These are phyloP conservation scores for Zoysia japonica DNA, from an alignment of 176 grass and related monocot species.

Conservation along the genomic window DNA sequence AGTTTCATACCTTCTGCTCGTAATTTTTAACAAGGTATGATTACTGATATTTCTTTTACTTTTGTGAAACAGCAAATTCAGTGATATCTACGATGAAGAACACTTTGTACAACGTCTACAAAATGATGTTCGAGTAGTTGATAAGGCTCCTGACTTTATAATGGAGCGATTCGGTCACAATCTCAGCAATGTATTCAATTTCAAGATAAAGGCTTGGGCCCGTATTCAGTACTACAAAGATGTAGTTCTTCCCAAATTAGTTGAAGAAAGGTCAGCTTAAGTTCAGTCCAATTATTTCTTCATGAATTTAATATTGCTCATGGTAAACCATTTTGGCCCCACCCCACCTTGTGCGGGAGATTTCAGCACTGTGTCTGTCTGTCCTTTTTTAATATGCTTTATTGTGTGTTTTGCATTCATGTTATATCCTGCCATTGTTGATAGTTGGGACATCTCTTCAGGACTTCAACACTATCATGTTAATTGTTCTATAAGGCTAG, in stretches of 20 bases:
- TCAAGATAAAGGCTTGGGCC: conserved; percentile 98
- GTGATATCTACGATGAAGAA: conserved; percentile 92
- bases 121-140: conserved; percentile 89
- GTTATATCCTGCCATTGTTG: neutral
- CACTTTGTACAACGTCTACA: conserved; percentile 74
- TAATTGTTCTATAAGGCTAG: conserved; percentile 15
- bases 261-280: conserved; percentile 86
- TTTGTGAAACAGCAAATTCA: conserved; percentile 85
- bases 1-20: neutral
- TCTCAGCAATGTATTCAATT: conserved; percentile 89
- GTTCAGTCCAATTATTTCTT: conserved; percentile 41
- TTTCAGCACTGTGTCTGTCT: no score
- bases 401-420: neutral
- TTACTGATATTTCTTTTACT: conserved; percentile 29
- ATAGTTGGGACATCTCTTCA: conserved; percentile 20
- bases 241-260: conserved; percentile 82
- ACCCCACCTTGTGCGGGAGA: no score
- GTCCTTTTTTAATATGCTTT: neutral
- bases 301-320: conserved; percentile 1
- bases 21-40: conserved; percentile 6
- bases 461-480: neutral
- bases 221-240: conserved; percentile 79
- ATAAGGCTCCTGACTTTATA: conserved; percentile 79
- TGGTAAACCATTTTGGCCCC: neutral
- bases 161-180: conserved; percentile 96